Conservation (phyloP, 345 rosid species). For the Litchi chinensis region DNA sequence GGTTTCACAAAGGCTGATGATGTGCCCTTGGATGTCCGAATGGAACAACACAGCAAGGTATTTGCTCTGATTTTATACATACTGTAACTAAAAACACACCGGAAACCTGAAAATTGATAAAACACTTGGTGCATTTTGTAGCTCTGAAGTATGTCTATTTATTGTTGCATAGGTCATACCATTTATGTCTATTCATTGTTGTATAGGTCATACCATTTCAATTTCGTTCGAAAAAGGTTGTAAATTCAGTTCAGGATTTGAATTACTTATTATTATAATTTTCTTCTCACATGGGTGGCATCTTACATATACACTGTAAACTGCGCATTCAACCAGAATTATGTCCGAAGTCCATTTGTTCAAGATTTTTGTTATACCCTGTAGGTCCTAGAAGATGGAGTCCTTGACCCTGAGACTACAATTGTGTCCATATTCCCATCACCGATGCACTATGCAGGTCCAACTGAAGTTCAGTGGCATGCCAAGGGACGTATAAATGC, state of each 20-base stretch:
- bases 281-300: not conserved
- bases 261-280: not conserved
- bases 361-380: not conserved
- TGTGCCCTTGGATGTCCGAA: conserved; percentile 91
- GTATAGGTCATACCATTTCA: not conserved
- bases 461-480: conserved; percentile 99
- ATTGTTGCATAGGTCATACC: not conserved
- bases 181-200: not conserved
- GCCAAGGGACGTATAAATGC: conserved; percentile 98
- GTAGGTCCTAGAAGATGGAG: conserved; percentile 90
- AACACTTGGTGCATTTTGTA: not conserved
- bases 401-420: conserved; percentile 90
- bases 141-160: not conserved
- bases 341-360: not conserved
- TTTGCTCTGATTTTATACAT: conserved; percentile 6
- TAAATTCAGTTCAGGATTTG: not conserved
- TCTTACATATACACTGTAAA: not conserved
- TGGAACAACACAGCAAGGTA: conserved; percentile 97
- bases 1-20: conserved; percentile 95
- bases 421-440: conserved; percentile 95
- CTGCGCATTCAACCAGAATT: not conserved
- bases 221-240: not conserved
- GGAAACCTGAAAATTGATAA: not conserved
- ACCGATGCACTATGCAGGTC: conserved; percentile 99
- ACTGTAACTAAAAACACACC: not conserved